phyloP scores from a whole-genome alignment of 108 stramenopile genomes.

The Skeletonema costatum region DNA sequence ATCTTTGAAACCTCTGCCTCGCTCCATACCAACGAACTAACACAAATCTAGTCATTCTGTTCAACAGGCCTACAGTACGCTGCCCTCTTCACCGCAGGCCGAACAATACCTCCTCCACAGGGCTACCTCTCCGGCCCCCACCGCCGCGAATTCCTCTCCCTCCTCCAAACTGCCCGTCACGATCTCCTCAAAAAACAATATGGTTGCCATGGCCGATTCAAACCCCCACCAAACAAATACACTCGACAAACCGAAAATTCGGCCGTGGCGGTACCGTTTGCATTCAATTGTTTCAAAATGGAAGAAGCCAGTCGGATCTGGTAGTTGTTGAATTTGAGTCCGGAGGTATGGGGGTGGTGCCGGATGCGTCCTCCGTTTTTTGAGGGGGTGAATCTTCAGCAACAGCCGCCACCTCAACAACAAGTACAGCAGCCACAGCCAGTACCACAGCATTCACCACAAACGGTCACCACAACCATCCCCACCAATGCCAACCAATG shows the following conservation, averaged over 20 bases:
- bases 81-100: slow-evolving; percentile 82
- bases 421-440: slow-evolving; percentile 11
- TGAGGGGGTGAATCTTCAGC: slow-evolving; percentile 61
- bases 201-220: slow-evolving; percentile 86
- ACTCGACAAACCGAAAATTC: slow-evolving; percentile 76
- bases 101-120: slow-evolving; percentile 60
- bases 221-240: slow-evolving; percentile 58
- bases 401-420: background rate
- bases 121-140: slow-evolving; percentile 72
- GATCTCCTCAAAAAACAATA: slow-evolving; percentile 84
- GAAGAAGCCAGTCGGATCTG: slow-evolving; percentile 65
- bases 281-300: slow-evolving; percentile 89
- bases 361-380: slow-evolving; percentile 61
- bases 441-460: slow-evolving; percentile 10
- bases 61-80: slow-evolving; percentile 78
- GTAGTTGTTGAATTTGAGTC: slow-evolving; percentile 52
- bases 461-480: slow-evolving; percentile 13
- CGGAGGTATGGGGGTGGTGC: slow-evolving; percentile 28
- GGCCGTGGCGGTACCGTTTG: slow-evolving; percentile 70
- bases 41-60: no score
- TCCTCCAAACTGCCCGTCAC: slow-evolving; percentile 82
- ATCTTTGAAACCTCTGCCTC: background rate
- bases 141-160: slow-evolving; percentile 86
- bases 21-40: background rate
- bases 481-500: slow-evolving; percentile 14